Evolutionary conservation across 2,329 filamentous ascomycete species (phyloP).

Genomic region (Leptosphaerulina australis): DNA sequence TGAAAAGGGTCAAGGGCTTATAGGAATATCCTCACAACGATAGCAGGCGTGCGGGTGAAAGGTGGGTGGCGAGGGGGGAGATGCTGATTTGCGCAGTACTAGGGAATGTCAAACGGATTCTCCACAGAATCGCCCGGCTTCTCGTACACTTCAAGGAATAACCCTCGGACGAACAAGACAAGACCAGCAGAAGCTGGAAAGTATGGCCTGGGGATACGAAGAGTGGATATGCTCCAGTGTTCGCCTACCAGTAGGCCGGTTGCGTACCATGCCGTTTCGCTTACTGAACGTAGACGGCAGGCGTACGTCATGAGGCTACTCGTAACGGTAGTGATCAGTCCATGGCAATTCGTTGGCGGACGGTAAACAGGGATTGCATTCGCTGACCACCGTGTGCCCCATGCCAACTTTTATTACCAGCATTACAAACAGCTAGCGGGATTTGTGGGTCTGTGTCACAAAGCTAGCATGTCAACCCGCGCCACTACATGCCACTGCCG

Average conservation of each 20-base stretch:
- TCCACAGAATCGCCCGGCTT: slow-evolving; percentile 15
- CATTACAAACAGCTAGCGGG: slow-evolving; percentile 8
- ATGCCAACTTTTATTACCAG: slow-evolving; percentile 2
- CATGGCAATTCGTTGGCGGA: slow-evolving; percentile 11
- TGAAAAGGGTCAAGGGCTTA: slow-evolving; percentile 10
- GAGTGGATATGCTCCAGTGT: slow-evolving; percentile 17
- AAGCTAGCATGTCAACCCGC: slow-evolving; percentile 7
- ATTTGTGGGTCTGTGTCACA: slow-evolving; percentile 7
- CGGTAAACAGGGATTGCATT: slow-evolving; percentile 10
- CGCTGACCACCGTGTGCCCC: slow-evolving; percentile 5
- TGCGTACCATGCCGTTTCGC: slow-evolving; percentile 14
- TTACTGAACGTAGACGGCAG: slow-evolving; percentile 8
- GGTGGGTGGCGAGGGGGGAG: slow-evolving; percentile 10
- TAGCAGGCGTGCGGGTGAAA: neutral
- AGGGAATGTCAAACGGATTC: slow-evolving; percentile 14
- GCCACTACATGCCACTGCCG: slow-evolving; percentile 2
- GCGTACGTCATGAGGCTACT: slow-evolving; percentile 41
- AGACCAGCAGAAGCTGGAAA: slow-evolving; percentile 5
- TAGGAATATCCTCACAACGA: neutral
- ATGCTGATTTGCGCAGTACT: slow-evolving; percentile 13
- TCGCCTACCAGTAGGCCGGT: slow-evolving; percentile 12
- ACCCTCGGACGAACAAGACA: slow-evolving; percentile 10
- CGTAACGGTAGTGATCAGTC: slow-evolving; percentile 37
- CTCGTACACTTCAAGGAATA: slow-evolving; percentile 12
- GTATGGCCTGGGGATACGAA: slow-evolving; percentile 10